These are phyloP conservation scores for Blastocystis sp. DNA, from an alignment of 352 stramenopile species.

Conservation along the genomic window DNA sequence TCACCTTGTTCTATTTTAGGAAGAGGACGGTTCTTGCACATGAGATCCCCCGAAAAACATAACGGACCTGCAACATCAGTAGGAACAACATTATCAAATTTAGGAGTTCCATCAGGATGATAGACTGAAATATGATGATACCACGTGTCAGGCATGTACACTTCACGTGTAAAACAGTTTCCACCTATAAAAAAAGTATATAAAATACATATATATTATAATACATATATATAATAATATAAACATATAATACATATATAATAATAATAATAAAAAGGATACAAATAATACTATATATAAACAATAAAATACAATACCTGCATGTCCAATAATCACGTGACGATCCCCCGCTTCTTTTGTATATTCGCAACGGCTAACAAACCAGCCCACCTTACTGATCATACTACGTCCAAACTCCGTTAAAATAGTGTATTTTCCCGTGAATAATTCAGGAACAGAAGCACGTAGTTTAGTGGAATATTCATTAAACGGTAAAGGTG, in stretches of 20 bases:
- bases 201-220: no score
- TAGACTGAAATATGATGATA: constrained; percentile 58
- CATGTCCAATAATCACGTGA: constrained; percentile 16
- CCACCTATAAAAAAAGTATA: no score
- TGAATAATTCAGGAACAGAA: constrained; percentile 58
- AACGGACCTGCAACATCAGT: constrained; percentile 66
- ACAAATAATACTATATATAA: no score
- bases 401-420: constrained; percentile 69
- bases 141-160: constrained; percentile 54
- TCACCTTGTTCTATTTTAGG: constrained; percentile 19
- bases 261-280: no score
- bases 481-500: constrained; percentile 49
- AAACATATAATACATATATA: no score
- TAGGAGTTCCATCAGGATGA: constrained; percentile 43
- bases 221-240: no score
- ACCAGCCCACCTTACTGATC: constrained; percentile 62
- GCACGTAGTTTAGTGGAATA: constrained; percentile 54
- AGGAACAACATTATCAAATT: constrained; percentile 39
- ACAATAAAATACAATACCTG: no score
- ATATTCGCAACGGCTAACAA: constrained; percentile 61
- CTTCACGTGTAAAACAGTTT: constrained; percentile 64
- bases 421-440: constrained; percentile 57
- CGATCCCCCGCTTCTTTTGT: constrained; percentile 52
- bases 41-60: constrained; percentile 69
- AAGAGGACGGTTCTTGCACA: constrained; percentile 40